A percentile compares a stretch with the other conserved stretches of the same genome.
Conservation (phyloP, 441 rosid species). For the Gossypium schwendimanii region DNA sequence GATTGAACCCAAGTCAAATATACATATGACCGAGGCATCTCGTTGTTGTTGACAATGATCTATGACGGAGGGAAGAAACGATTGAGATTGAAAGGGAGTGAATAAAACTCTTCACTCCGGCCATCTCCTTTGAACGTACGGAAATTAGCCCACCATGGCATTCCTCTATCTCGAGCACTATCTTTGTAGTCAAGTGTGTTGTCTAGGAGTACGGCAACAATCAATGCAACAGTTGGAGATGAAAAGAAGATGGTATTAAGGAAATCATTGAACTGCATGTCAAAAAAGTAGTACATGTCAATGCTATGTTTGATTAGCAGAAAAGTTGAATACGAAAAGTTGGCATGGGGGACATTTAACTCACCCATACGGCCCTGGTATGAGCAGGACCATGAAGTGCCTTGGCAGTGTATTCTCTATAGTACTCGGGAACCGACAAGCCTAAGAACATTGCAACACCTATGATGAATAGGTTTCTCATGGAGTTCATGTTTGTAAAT, state of each 20-base stretch:
- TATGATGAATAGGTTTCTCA: constrained; percentile 83
- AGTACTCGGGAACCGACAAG: constrained; percentile 82
- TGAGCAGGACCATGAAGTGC: constrained; percentile 95
- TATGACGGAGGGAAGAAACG: constrained; percentile 97
- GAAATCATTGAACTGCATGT: constrained; percentile 87
- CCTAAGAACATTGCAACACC: constrained; percentile 93
- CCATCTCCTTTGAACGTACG: constrained; percentile 88
- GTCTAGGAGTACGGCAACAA: constrained; percentile 80
- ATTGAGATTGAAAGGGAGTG: constrained; percentile 90
- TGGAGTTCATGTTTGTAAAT: constrained; percentile 98
- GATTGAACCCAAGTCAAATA: constrained; percentile 18
- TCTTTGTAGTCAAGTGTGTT: constrained; percentile 91
- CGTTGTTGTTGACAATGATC: constrained; percentile 3
- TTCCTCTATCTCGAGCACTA: constrained; percentile 82
- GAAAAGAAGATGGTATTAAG: constrained; percentile 92
- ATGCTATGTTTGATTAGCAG: background rate
- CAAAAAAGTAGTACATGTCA: constrained; percentile 1
- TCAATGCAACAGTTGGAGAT: constrained; percentile 81
- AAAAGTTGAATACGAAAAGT: background rate
- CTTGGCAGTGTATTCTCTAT: constrained; percentile 68
- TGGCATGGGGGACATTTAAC: constrained; percentile 1
- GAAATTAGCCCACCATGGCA: constrained; percentile 99
- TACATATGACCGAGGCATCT: constrained; percentile 14
- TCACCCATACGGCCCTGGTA: constrained; percentile 86
- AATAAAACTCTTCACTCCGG: constrained; percentile 90